Conservation (phyloP, 257 asterid species). For the Primulina eburnea region DNA sequence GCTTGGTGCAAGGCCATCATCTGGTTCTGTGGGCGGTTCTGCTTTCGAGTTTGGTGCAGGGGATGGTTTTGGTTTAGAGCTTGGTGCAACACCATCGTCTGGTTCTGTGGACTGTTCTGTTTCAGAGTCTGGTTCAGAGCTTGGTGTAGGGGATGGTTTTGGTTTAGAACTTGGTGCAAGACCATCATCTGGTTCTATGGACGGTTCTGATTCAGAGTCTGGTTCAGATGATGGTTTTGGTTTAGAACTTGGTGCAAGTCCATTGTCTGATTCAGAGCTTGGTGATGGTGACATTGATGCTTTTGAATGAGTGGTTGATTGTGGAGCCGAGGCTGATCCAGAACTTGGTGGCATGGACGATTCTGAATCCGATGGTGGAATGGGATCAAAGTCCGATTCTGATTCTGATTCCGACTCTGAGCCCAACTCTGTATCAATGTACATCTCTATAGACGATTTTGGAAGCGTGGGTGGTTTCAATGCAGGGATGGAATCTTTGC, state of each 20-base stretch:
- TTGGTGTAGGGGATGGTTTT: background rate
- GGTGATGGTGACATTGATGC: background rate
- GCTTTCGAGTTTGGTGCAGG: background rate
- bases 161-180: background rate
- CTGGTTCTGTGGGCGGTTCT: background rate
- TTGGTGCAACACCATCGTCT: background rate
- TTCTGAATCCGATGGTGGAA: background rate
- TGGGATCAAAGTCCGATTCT: background rate
- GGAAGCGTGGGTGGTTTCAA: background rate
- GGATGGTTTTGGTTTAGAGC: background rate
- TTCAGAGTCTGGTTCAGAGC: background rate
- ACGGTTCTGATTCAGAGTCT: background rate
- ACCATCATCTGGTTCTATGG: too few relatives aligned
- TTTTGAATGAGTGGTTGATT: background rate
- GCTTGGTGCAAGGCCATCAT: background rate
- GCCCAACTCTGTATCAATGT: background rate
- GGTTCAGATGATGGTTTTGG: background rate
- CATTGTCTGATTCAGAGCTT: background rate
- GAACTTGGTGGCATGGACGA: background rate
- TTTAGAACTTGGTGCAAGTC: background rate
- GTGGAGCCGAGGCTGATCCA: background rate
- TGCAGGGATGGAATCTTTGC: background rate
- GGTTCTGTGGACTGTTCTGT: background rate
- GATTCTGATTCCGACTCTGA: background rate
- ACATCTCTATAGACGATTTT: background rate